These are phyloP conservation scores for Rhynchospora breviuscula DNA, from an alignment of 176 grass and related monocot genomes.

Conservation along the genomic window DNA sequence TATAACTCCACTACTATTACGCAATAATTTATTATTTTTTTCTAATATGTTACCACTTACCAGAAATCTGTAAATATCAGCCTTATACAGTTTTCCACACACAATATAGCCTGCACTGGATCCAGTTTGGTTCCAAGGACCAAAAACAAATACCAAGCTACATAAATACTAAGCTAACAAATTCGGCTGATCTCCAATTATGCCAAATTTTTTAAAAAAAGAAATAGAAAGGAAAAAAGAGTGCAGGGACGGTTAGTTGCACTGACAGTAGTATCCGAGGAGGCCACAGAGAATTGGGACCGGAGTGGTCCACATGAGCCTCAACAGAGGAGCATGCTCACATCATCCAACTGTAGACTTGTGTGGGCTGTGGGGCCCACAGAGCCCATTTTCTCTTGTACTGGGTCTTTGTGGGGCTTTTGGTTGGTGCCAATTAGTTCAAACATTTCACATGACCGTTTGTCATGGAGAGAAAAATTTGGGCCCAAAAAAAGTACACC, in stretches of 20 bases:
- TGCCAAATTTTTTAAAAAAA: too few relatives aligned
- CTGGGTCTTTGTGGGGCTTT: constrained; percentile 28
- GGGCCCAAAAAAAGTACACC: constrained; percentile 6
- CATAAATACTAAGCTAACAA: too few relatives aligned
- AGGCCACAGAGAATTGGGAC: constrained; percentile 12
- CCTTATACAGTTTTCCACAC: too few relatives aligned
- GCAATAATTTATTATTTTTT: too few relatives aligned
- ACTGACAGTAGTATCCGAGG: constrained; percentile 18
- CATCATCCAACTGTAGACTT: constrained; percentile 10
- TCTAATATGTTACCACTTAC: too few relatives aligned
- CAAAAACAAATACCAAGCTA: too few relatives aligned
- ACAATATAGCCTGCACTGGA: too few relatives aligned
- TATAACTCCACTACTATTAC: too few relatives aligned
- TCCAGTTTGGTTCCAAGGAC: too few relatives aligned
- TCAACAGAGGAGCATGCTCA: constrained; percentile 24
- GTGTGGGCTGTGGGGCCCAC: constrained; percentile 13
- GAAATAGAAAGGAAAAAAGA: neutral
- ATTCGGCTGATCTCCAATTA: too few relatives aligned
- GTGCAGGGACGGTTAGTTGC: neutral
- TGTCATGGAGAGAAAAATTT: neutral
- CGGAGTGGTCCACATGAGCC: constrained; percentile 22
- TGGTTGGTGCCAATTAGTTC: neutral
- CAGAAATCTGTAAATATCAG: too few relatives aligned
- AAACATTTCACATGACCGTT: constrained; percentile 46
- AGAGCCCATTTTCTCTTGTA: neutral